Evolutionary conservation across 1,284 basidiomycete genomes (phyloP).

Genomic region (Apiotrichum akiyoshidainum): DNA sequence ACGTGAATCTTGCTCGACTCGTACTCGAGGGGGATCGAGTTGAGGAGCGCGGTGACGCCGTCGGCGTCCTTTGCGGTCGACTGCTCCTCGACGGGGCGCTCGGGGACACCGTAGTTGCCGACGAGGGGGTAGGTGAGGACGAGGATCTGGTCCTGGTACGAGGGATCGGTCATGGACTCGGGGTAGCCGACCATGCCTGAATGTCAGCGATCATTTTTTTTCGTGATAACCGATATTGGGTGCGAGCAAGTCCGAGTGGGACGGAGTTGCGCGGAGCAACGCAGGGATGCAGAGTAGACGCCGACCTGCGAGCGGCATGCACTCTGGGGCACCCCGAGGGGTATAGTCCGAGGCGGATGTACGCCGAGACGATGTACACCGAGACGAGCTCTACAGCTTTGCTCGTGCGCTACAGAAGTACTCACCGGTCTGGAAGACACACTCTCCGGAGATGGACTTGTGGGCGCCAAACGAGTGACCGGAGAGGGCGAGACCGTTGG

Average conservation of each 20-base stretch:
- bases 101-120: slow-evolving; percentile 98
- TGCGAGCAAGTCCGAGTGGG: too few species aligned
- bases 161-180: slow-evolving; percentile 97
- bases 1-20: slow-evolving; percentile 95
- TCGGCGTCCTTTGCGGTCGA: slow-evolving; percentile 45
- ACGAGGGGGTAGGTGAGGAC: slow-evolving; percentile 95
- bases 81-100: slow-evolving; percentile 56
- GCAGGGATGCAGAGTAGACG: too few species aligned
- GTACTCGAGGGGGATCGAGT: slow-evolving; percentile 73
- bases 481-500: slow-evolving; percentile 81
- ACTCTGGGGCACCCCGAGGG: too few species aligned
- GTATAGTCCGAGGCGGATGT: too few species aligned
- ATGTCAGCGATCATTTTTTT: neutral
- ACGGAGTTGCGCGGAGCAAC: neutral
- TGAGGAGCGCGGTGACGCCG: slow-evolving; percentile 51
- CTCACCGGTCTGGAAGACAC: slow-evolving; percentile 98
- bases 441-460: slow-evolving; percentile 93
- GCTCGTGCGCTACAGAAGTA: slow-evolving; percentile 15
- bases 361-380: too few species aligned
- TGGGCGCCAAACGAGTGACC: slow-evolving; percentile 93
- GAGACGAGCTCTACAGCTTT: too few species aligned
- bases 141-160: slow-evolving; percentile 97
- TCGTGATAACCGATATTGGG: neutral
- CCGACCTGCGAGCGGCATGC: too few species aligned
- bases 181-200: slow-evolving; percentile 98